Evolutionary conservation across 306 rosid genomes (phyloP), one percentile per base, ranked within the genome.

Genomic region (Prunus dulcis): DNA sequence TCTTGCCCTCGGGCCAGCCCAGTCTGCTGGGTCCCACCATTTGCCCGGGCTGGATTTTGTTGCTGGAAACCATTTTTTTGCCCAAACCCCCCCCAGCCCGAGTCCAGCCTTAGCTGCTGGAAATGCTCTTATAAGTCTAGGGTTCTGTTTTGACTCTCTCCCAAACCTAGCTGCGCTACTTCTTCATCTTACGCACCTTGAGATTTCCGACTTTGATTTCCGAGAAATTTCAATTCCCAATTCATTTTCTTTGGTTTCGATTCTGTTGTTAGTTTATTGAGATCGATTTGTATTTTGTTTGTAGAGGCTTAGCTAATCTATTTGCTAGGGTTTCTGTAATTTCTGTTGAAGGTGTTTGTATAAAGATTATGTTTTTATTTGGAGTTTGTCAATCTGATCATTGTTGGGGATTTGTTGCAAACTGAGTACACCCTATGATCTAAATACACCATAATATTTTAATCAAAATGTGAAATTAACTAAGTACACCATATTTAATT

Each of bases 131-230:
- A 30, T 30, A n/a, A 28, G 30, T 25, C 1, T 87, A 87, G 91
- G 91, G 89, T 81, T 88, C 71, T 34, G 89, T 81, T 88, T 73
- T 68, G 68, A 76, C 49, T 22, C 55, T 47, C 6, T 27, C 34
- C 27, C 55, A 62, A 0, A 72, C 9, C 11, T 4, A 4, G 2
- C 34, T 5, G 55, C 76, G 22, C 3, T 2, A 2, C 27, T 2
- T 0, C 2, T 14, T 6, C 1, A 30, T 30, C 32, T 30, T 30
- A 30, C 23, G 0, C 15, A 3, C 0, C 10, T 15, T 0, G 12
- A 41, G 71, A 7, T 3, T 64, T 7, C 12, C 50, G 22, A 9
- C 17, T 75, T 57, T 62, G 28, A 3, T 61, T 50, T 22, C 20
- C 9, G 3, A 28, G 74, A 19, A 56, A 25, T 20, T 34, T 51